Evolutionary conservation across 2,329 filamentous ascomycete species (phyloP).

Genomic region (Lecanicillium sp.): DNA sequence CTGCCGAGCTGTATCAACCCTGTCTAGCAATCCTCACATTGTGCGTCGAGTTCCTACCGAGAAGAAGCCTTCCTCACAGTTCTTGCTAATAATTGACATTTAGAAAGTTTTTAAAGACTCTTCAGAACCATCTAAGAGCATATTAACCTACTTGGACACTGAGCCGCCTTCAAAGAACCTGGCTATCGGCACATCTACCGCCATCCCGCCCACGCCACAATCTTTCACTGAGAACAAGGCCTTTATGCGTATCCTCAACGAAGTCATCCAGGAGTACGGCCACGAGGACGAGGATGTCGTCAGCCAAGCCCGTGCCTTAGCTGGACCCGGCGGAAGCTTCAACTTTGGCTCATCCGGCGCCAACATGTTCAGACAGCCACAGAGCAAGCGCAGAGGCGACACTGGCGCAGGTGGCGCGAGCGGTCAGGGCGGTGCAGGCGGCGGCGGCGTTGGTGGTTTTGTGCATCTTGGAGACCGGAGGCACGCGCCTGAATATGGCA

Average conservation of each 20-base stretch:
- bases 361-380: constrained; percentile 37
- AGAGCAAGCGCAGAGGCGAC: constrained; percentile 26
- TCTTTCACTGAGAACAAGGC: constrained; percentile 51
- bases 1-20: constrained; percentile 33
- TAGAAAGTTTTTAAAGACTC: constrained; percentile 52
- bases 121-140: constrained; percentile 35
- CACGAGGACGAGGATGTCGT: constrained; percentile 47
- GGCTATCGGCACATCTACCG: constrained; percentile 51
- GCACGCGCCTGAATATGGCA: constrained; percentile 58
- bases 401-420: constrained; percentile 48
- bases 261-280: constrained; percentile 48
- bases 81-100: constrained; percentile 10
- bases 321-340: constrained; percentile 48
- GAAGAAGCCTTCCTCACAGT: no score
- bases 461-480: constrained; percentile 58
- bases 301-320: constrained; percentile 52
- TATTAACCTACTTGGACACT: constrained; percentile 53
- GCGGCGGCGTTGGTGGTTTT: constrained; percentile 52
- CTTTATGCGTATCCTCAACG: constrained; percentile 52
- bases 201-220: constrained; percentile 52
- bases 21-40: constrained; percentile 45
- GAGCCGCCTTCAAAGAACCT: constrained; percentile 45
- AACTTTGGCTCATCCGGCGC: constrained; percentile 44
- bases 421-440: constrained; percentile 54
- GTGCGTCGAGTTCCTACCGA: constrained; percentile 27